Evolutionary conservation across 1,284 basidiomycete species (phyloP).

Genomic region (Rhodofomes roseus): DNA sequence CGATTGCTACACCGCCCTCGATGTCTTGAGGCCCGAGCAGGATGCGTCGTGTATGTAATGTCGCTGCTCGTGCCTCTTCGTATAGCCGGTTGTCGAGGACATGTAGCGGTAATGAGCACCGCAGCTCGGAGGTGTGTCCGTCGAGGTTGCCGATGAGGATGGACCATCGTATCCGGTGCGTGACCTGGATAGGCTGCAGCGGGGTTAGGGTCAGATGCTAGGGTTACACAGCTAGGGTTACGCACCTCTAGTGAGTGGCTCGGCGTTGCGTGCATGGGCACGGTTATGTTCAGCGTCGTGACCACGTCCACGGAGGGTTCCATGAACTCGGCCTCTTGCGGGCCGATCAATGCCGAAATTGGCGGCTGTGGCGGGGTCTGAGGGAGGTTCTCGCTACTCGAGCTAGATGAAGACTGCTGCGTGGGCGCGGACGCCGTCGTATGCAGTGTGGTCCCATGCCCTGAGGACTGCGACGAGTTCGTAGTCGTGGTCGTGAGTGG

Average conservation of each 20-base stretch:
- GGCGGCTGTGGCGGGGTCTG: conserved; percentile 2
- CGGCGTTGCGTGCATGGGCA: conserved; percentile 53
- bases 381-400: conserved; percentile 5
- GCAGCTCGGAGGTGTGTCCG: conserved; percentile 85
- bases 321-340: conserved; percentile 13
- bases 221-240: not conserved
- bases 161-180: conserved; percentile 73
- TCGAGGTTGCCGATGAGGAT: conserved; percentile 82
- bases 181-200: conserved; percentile 58
- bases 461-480: conserved; percentile 23
- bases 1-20: conserved; percentile 29
- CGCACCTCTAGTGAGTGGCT: conserved; percentile 56
- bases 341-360: conserved; percentile 1
- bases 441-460: not conserved
- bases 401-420: not conserved
- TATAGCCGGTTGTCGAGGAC: conserved; percentile 73
- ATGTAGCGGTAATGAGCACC: conserved; percentile 86
- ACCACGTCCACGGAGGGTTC: conserved; percentile 41
- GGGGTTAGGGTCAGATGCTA: not conserved
- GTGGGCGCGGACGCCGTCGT: not conserved
- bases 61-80: conserved; percentile 70
- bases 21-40: conserved; percentile 47
- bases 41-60: conserved; percentile 68
- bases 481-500: conserved; percentile 27
- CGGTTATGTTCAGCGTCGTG: conserved; percentile 40